Conservation (phyloP, 1,284 basidiomycete genomes). For the Porogramme epimiltina region DNA sequence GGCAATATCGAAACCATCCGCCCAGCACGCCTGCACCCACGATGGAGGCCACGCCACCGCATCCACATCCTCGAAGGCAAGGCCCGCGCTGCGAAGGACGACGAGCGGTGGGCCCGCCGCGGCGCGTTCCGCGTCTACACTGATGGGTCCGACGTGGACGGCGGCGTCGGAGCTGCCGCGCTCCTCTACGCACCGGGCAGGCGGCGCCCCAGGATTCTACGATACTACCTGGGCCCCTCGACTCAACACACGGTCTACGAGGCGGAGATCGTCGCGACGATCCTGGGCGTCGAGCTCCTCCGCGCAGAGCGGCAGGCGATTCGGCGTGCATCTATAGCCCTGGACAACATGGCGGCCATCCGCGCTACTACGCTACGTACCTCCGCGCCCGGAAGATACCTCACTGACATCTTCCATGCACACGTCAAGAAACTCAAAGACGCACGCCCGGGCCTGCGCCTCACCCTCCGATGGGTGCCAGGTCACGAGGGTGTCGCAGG, state of each 20-base stretch:
- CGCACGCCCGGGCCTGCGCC: background rate
- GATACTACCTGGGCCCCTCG: background rate
- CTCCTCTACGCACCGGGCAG: background rate
- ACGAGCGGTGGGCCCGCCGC: background rate
- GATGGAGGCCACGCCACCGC: background rate
- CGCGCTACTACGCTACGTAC: background rate
- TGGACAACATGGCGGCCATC: background rate
- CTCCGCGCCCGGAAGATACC: background rate
- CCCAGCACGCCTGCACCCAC: conserved; percentile 8
- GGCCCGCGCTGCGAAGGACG: background rate
- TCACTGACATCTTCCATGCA: background rate
- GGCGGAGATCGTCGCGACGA: background rate
- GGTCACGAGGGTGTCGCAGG: conserved; percentile 20
- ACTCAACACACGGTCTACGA: background rate
- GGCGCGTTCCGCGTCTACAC: conserved; percentile 11
- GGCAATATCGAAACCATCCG: conserved; percentile 17
- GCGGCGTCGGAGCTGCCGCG: conserved; percentile 2
- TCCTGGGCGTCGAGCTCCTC: background rate
- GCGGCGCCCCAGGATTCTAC: background rate
- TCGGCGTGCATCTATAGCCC: background rate
- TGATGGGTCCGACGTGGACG: conserved; percentile 21
- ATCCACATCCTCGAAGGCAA: background rate
- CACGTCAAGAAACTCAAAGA: background rate
- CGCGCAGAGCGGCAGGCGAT: background rate
- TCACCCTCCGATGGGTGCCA: conserved; percentile 13